Evolutionary conservation across 129 eudicot genomes (phyloP).

Genomic region (Pittosporum tobira): DNA sequence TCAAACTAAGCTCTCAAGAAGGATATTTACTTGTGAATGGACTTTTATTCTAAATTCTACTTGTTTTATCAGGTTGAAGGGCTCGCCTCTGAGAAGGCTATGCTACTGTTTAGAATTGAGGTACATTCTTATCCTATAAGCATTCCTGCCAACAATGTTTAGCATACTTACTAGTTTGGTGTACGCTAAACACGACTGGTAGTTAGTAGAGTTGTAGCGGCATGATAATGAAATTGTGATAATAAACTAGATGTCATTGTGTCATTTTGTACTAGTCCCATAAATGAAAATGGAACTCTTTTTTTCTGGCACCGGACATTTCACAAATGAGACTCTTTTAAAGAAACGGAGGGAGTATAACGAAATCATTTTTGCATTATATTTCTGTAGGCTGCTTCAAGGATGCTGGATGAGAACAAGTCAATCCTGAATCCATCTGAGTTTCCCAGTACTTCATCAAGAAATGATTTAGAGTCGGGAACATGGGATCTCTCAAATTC

Average conservation of each 20-base stretch:
- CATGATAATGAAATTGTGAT: no score
- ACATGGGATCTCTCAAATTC: constrained; percentile 34
- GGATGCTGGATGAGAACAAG: constrained; percentile 66
- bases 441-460: constrained; percentile 29
- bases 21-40: not conserved
- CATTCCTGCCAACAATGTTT: not conserved
- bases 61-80: constrained; percentile 58
- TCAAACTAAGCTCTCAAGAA: not conserved
- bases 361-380: not conserved
- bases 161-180: not conserved
- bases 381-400: constrained; percentile 53
- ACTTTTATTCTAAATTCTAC: not conserved
- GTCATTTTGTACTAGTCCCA: no score
- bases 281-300: no score
- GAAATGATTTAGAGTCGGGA: constrained; percentile 53
- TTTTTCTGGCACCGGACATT: no score
- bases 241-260: no score
- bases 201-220: no score
- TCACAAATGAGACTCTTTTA: no score
- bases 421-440: constrained; percentile 18
- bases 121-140: constrained; percentile 26
- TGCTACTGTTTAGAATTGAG: constrained; percentile 70
- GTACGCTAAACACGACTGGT: no score
- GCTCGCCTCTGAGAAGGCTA: constrained; percentile 85
- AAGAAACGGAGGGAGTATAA: no score